Evolutionary conservation across 805 yeast genomes (phyloP).

Genomic region (Myxozyma kluyveri): DNA sequence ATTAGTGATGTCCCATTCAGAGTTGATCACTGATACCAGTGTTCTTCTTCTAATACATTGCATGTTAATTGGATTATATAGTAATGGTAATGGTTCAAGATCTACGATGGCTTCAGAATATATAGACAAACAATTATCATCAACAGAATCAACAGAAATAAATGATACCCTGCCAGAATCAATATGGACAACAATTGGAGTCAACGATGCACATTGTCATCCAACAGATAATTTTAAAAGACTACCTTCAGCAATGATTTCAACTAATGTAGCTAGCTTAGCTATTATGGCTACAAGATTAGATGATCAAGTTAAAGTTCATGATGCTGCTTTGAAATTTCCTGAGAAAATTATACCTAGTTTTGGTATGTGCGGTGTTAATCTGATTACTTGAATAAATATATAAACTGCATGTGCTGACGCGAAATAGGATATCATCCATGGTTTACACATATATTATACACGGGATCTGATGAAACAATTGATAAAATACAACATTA

Average conservation of each 20-base stretch:
- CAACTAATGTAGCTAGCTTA: slow-evolving; percentile 30
- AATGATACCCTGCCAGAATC: not conserved
- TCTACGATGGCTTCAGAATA: too few species aligned
- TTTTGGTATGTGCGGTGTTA: slow-evolving; percentile 32
- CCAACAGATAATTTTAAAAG: slow-evolving; percentile 38
- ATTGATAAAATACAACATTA: slow-evolving; percentile 56
- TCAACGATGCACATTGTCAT: slow-evolving; percentile 44
- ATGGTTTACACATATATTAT: slow-evolving; percentile 76
- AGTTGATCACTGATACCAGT: too few species aligned
- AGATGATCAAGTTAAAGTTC: slow-evolving; percentile 39
- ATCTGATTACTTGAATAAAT: not conserved
- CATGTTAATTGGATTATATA: too few species aligned
- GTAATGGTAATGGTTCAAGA: too few species aligned
- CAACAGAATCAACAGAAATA: too few species aligned
- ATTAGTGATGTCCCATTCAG: too few species aligned
- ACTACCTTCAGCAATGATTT: slow-evolving; percentile 21
- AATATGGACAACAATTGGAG: too few species aligned
- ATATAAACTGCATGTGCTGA: not conserved
- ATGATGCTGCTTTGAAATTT: slow-evolving; percentile 30
- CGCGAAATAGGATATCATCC: slow-evolving; percentile 75
- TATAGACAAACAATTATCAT: too few species aligned
- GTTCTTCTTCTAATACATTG: too few species aligned
- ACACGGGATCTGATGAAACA: slow-evolving; percentile 33
- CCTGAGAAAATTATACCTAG: slow-evolving; percentile 39
- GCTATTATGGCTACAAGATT: slow-evolving; percentile 41